Evolutionary conservation across 306 rosid species (phyloP), one percentile per base, ranked within the genome.

Genomic region (Herpetospermum pedunculosum): DNA sequence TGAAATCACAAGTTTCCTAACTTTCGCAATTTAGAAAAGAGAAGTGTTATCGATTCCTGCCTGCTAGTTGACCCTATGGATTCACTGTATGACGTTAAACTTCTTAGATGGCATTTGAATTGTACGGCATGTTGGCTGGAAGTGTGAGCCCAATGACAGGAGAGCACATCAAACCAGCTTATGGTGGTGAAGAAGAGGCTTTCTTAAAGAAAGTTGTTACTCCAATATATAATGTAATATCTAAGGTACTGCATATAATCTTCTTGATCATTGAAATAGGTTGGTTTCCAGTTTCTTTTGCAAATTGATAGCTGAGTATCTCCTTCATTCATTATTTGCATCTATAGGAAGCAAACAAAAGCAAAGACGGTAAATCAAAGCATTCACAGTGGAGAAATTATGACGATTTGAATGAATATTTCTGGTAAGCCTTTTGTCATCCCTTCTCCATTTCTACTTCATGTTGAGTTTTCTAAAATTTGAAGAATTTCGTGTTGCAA

Each of bases 351-450:
- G 81, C 92, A 63, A 19, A 35, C 53, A 91, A 84, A 78, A 83
- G 95, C 80, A 77, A 79, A 69, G 78, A 8, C 58, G 98, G 90
- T 81, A 94, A 81, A 81, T 58, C 92, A 57, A 94, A 88, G 83
- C 98, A 94, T 87, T 94, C 97, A 72, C 92, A 94, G 5, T 94
- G 98, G 98, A 89, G 98, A 83, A 91, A 94, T 80, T 94, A 94
- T 80, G 98, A 94, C 73, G 98, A 94, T 74, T 80, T 94, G 76
- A 94, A 94, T 55, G 98, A 94, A 85, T 91, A 84, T 57, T 94
- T 94, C 79, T 94, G 98, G 98, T 94, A 91, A 44, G 10, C 55
- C 0, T 57, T 77, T 64, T 63, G 68, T 63, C 29, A 62, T 59
- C 53, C 54, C 77, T 55, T 52, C 72, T 21, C 54, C 77, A 0